A percentile compares a stretch with the other conserved stretches of the same genome.
Conservation (phyloP, 768 basidiomycete species). For the Rhizopogon roseolus region DNA sequence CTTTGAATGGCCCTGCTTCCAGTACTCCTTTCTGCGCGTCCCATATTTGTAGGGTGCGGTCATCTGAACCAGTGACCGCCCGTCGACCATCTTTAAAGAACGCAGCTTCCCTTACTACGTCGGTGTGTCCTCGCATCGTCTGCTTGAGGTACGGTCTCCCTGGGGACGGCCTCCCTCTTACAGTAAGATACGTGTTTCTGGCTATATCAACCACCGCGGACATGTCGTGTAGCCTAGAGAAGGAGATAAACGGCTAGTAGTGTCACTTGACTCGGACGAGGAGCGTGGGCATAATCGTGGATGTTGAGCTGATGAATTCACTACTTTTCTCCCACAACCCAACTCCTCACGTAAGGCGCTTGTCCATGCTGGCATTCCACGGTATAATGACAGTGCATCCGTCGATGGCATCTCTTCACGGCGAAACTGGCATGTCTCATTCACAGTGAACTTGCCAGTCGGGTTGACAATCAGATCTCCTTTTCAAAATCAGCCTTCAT, state of each 20-base stretch:
- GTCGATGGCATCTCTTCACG: neutral
- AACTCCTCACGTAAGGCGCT: neutral
- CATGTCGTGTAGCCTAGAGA: neutral
- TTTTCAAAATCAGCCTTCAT: neutral
- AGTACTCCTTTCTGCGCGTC: neutral
- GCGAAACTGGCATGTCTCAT: neutral
- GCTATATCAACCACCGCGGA: neutral
- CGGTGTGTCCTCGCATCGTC: slow-evolving; percentile 12
- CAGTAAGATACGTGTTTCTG: neutral
- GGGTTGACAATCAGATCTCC: neutral
- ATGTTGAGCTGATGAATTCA: too few species aligned
- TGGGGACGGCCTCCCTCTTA: neutral
- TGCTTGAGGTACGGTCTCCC: too few species aligned
- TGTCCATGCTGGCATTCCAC: neutral
- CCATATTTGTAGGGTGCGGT: slow-evolving; percentile 16
- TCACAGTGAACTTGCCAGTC: neutral
- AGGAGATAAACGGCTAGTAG: neutral
- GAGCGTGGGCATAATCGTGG: neutral
- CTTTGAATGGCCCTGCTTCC: neutral
- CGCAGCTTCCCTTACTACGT: slow-evolving; percentile 20
- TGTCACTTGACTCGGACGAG: neutral
- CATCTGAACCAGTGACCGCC: slow-evolving; percentile 20
- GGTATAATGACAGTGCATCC: neutral
- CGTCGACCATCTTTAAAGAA: slow-evolving; percentile 24
- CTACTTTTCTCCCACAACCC: neutral